Base-by-base conservation (phyloP, 2,329 filamentous ascomycete genomes). In the Hypoxylon sp. region DNA sequence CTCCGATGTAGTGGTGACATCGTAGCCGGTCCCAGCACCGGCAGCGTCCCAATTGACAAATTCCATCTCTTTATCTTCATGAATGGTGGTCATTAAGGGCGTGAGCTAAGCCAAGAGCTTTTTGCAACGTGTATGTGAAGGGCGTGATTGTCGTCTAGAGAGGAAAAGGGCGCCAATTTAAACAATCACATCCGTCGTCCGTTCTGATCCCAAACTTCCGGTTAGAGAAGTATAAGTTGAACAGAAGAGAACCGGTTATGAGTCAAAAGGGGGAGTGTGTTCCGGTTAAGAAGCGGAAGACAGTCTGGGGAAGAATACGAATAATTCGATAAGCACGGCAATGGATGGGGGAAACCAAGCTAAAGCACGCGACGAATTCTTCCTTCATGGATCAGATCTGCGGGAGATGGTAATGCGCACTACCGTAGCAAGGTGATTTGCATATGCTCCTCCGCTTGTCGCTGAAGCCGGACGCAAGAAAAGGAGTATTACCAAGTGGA, bases 21-120 rank as follows among this genome's bases (percentile, higher is more conserved):
- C 65, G 45, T 68, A 64, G 55, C 64, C 61, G 53, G 66, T 61
- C 44, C 65, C 69, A 49, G 70, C 63, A 29, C 69, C 67, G 30
- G 74, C 71, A 34, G 71, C 77, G 38, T 84, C 80, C 81, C 83
- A 86, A 65, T 84, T 75, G 67, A 89, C 80, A 65, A 87, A 84
- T 34, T 69, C 66, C 67, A 69, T 69, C 55, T 86, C 79, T 46
- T 87, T 83, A 74, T 80, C 73, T 44, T 83, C 78, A 47, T 82
- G 75, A 57, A 81, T 72, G 37, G 71, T 72, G n/a, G 71, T 70
- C 52, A 69, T 71, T 23, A 26, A 61, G 55, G 55, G 62, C 56
- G 54, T 32, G 19, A 37, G 25, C 51, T 43, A 46, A 26, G 45
- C 50, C 40, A 51, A 45, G 38, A 35, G 16, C 23, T 19, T 40